A percentile compares a stretch with the other conserved stretches of the same genome.
These are phyloP conservation scores for Salix purpurea DNA, from an alignment of 345 rosid genomes.

Conservation along the genomic window DNA sequence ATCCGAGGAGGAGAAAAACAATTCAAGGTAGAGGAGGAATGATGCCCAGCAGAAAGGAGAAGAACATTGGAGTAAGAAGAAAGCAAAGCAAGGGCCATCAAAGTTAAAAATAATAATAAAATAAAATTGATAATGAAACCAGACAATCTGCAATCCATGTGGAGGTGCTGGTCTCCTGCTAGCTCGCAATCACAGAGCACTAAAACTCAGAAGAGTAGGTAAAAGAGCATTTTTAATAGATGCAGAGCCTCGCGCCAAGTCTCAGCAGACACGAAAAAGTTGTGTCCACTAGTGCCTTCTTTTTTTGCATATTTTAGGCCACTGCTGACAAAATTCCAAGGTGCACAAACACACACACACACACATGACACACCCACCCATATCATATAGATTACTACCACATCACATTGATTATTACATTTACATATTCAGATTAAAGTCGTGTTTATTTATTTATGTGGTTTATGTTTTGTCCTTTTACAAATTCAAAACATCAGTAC, in stretches of 20 bases:
- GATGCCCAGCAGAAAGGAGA: no score
- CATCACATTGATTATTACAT: background rate
- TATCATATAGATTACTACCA: no score
- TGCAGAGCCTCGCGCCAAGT: background rate
- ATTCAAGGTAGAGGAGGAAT: no score
- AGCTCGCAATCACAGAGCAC: background rate
- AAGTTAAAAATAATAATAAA: no score
- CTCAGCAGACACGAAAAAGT: background rate
- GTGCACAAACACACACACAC: background rate
- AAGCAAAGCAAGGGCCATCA: no score
- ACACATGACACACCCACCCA: no score
- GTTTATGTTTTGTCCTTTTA: no score
- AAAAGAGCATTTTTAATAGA: constrained; percentile 8
- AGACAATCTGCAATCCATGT: constrained; percentile 19
- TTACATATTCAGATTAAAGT: background rate
- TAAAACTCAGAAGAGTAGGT: constrained; percentile 3
- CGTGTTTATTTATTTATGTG: no score
- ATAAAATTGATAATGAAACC: background rate
- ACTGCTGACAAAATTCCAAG: background rate
- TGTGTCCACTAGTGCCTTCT: constrained; percentile 8
- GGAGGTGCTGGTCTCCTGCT: constrained; percentile 11
- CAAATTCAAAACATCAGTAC: no score
- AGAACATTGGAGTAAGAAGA: no score
- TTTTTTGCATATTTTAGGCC: background rate
- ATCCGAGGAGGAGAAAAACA: no score